phyloP scores from a whole-genome alignment of 2,329 filamentous ascomycete species.

The Ophiostoma australiae region DNA sequence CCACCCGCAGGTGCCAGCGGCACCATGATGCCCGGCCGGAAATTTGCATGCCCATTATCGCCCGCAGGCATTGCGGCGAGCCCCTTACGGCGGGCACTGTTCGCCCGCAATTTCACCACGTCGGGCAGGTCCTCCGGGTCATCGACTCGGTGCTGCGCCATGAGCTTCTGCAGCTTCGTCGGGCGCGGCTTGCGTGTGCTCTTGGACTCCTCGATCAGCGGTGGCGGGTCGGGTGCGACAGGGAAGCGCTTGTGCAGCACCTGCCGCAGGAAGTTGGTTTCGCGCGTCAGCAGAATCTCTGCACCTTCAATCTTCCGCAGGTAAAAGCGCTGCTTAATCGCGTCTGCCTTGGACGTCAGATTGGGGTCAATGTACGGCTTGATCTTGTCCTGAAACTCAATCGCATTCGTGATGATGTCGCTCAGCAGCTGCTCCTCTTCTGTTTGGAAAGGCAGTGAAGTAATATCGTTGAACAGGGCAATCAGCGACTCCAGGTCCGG shows the following conservation, averaged over 20 bases:
- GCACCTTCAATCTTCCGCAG: conserved; percentile 95
- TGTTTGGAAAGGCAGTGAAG: conserved; percentile 80
- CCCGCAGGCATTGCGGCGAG: conserved; percentile 53
- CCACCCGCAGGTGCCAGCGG: conserved; percentile 19
- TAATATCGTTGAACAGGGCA: conserved; percentile 77
- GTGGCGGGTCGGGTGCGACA: conserved; percentile 79
- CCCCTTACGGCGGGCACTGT: conserved; percentile 67
- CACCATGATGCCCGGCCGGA: conserved; percentile 19
- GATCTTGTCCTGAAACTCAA: conserved; percentile 78
- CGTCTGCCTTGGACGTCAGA: conserved; percentile 68
- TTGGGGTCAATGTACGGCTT: conserved; percentile 74
- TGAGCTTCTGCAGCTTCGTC: conserved; percentile 93
- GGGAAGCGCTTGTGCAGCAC: conserved; percentile 93
- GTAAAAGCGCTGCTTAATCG: conserved; percentile 89
- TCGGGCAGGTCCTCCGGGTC: conserved; percentile 87
- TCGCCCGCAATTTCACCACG: conserved; percentile 72
- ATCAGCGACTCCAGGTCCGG: conserved; percentile 90
- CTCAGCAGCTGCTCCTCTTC: conserved; percentile 85
- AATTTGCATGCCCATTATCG: conserved; percentile 31
- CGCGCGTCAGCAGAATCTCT: conserved; percentile 81
- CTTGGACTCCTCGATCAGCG: conserved; percentile 77
- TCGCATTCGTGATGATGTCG: conserved; percentile 81
- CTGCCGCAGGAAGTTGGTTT: conserved; percentile 97
- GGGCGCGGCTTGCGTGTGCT: conserved; percentile 93
- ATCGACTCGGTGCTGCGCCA: conserved; percentile 80